Conservation (phyloP, 768 basidiomycete genomes). For the Lactarius deliciosus region DNA sequence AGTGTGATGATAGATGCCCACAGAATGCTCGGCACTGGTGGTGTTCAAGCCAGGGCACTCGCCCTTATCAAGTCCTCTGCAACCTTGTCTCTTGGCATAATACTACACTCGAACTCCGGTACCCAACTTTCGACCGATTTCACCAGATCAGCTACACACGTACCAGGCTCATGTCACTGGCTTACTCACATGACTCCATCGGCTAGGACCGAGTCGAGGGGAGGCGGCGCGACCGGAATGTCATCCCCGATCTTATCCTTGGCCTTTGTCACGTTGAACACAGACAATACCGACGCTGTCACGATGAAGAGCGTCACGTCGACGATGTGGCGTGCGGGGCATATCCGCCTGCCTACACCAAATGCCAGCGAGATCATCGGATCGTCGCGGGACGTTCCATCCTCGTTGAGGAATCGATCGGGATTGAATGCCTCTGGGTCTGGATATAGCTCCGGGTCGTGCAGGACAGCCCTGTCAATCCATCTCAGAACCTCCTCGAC, state of each 20-base stretch:
- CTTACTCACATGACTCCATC: background rate
- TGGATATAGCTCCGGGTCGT: conserved; percentile 32
- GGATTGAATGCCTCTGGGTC: conserved; percentile 35
- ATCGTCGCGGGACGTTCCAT: conserved; percentile 7
- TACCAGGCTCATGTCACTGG: background rate
- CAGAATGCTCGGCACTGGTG: background rate
- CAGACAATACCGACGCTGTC: conserved; percentile 10
- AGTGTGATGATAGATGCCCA: background rate
- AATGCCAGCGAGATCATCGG: background rate
- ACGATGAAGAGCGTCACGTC: background rate
- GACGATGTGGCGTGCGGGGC: background rate
- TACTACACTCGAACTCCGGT: background rate
- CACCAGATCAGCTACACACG: background rate
- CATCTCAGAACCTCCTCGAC: too few relatives aligned
- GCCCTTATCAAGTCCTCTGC: conserved; percentile 4
- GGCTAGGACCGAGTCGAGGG: background rate
- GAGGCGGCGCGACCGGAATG: background rate
- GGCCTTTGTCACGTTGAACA: conserved; percentile 16
- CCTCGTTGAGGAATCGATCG: conserved; percentile 30
- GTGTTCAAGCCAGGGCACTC: background rate
- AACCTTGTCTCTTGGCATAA: background rate
- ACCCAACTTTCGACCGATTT: background rate
- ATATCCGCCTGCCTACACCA: background rate
- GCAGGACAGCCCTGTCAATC: conserved; percentile 18
- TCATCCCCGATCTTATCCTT: conserved; percentile 1